A percentile compares a stretch with the other conserved stretches of the same genome.
These are phyloP conservation scores for Acacia crassicarpa DNA, from an alignment of 306 rosid species.

Conservation along the genomic window DNA sequence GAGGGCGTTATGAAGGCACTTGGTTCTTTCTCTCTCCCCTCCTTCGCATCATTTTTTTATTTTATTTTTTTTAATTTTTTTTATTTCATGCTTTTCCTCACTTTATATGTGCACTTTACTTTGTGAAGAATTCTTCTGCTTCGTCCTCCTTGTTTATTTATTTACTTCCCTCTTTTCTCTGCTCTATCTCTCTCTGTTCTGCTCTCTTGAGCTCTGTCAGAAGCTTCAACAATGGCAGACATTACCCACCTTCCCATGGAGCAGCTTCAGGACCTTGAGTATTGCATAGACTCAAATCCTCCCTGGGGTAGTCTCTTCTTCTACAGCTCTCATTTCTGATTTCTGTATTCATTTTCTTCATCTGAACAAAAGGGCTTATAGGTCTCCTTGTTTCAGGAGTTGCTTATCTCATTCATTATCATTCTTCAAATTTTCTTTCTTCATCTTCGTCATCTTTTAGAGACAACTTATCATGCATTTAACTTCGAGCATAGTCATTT, in stretches of 20 bases:
- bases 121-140: slow-evolving; percentile 34
- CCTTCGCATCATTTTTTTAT: background rate
- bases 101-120: slow-evolving; percentile 52
- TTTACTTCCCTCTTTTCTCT: slow-evolving; percentile 12
- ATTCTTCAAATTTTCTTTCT: background rate
- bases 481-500: slow-evolving; percentile 11
- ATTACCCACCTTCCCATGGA: slow-evolving; percentile 96
- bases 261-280: slow-evolving; percentile 98
- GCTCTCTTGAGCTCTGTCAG: slow-evolving; percentile 35
- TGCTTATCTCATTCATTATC: slow-evolving; percentile 10
- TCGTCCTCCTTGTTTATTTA: background rate
- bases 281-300: slow-evolving; percentile 97
- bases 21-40: background rate
- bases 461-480: slow-evolving; percentile 14
- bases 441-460: slow-evolving; percentile 20
- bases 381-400: slow-evolving; percentile 17
- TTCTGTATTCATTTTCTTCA: slow-evolving; percentile 5
- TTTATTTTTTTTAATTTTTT: slow-evolving; percentile 5
- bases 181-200: background rate
- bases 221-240: slow-evolving; percentile 82
- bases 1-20: slow-evolving; percentile 3
- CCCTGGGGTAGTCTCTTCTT: slow-evolving; percentile 76
- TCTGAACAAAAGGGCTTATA: slow-evolving; percentile 27
- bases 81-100: slow-evolving; percentile 35
- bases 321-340: slow-evolving; percentile 9